Evolutionary conservation across 148 eudicot species (phyloP), one percentile per base, ranked within the genome.

Genomic region (Polygonum aviculare): DNA sequence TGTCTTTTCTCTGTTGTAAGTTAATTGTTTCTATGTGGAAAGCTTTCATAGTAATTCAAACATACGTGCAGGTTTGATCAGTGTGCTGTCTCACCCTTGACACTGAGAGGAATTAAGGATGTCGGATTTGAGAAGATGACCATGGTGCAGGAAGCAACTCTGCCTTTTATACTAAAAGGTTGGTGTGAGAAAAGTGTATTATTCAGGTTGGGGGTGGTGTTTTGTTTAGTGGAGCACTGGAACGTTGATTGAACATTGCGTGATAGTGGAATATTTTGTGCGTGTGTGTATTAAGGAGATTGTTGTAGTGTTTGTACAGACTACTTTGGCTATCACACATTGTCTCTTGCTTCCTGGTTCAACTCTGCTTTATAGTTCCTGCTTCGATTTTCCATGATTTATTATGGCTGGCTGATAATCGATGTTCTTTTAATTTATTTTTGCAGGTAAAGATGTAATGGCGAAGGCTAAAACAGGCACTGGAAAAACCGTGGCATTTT

Each of bases 391-490:
- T 26, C 69, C 16, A 38, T 6, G 39, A 4, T 26, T 26, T 62
- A 14, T 5, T 7, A 16, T 35, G 44, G 8, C 38, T 67, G n/a
- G 44, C 72, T 67, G 72, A 67, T 1, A 36, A 7, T 67, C 22
- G 1, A 67, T 5, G 36, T 71, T 63, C n/a, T n/a, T n/a, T n/a
- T n/a, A n/a, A n/a, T n/a, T 60, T 31, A 67, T 74, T 71, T 48
- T 78, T 5, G 1, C 79, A 96, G 99, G 99, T 76, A 96, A 96
- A 89, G 99, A 96, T 88, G 99, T 96, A 40, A 75, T 96, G 80
- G 99, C 99, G 18, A 96, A 96, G 81, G 99, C 99, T 80, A 93
- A 76, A 80, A 96, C 99, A 75, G 99, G 99, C 86, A 96, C 99
- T 19, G 99, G 99, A 69, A 96, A 96, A 87, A 96, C 99, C 21